Conservation (phyloP, 495 filamentous ascomycete species). For the Pseudomonodictys pantanalensis region DNA sequence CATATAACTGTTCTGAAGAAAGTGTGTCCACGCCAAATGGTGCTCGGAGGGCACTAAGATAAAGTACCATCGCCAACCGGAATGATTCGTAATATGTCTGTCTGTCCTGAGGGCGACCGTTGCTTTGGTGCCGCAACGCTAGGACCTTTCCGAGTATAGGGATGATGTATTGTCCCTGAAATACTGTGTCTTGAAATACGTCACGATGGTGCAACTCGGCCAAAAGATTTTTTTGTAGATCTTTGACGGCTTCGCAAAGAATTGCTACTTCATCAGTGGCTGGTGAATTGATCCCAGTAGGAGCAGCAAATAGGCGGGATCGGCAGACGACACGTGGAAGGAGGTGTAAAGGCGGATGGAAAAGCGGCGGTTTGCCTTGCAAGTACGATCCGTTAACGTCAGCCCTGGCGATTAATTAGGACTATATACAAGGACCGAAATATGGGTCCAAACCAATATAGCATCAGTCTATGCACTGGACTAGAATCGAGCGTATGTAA, state of each 20-base stretch:
- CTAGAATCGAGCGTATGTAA: conserved; percentile 2
- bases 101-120: neutral
- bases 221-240: neutral
- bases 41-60: neutral
- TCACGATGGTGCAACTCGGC: neutral
- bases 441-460: conserved; percentile 4
- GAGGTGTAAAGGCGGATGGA: neutral
- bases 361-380: neutral
- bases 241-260: neutral
- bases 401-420: neutral
- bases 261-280: neutral
- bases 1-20: neutral
- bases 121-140: neutral
- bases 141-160: neutral
- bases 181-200: neutral
- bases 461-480: neutral
- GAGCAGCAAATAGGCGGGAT: neutral
- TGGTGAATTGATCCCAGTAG: neutral
- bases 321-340: neutral
- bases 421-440: neutral
- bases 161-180: neutral
- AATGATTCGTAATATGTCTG: neutral
- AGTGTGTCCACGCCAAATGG: conserved; percentile 1
- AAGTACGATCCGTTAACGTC: conserved; percentile 1
- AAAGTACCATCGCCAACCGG: neutral